Base-by-base conservation (phyloP, 495 filamentous ascomycete species). In the Articulospora tetracladia region DNA sequence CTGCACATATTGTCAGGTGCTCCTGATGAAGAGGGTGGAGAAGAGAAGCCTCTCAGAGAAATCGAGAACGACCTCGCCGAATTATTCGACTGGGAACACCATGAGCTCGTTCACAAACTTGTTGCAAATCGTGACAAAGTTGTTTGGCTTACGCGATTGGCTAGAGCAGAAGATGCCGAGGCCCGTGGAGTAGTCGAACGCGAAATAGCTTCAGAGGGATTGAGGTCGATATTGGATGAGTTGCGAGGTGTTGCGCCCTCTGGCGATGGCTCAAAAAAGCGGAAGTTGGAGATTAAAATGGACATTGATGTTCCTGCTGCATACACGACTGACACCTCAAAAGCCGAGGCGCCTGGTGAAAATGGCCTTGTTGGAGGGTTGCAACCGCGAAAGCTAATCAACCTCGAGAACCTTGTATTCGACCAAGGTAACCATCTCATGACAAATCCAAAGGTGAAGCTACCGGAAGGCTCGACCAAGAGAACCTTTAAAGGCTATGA, bases 41-140 rank as follows among this genome's bases (percentile, higher is more conserved):
- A 92, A 56, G 90, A 93, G 64, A 90, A 86, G 66, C 81, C 88
- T 12, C 75, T 96, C 22, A 86, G 93, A 62, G 93, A 99, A 63
- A 91, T 97, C 61, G 94, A 99, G 70, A 99, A 99, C 69, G 95
- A 98, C 54, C 76, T 99, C 53, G 97, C 97, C 87, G 95, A 97
- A 67, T 83, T 98, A 0, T 96, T 99, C 62, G 93, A 98, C 66
- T 99, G 95, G 66, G 94, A 98, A 67, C 88, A 97, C 68, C 90
- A 94, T 55, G 93, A 97, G 48, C 81, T 97, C 46, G 94, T 98
- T 27, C 87, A 90, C 53, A 93, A 89, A 70, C 80, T 99, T n/a
- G 90, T 97, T 59, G 83, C 88, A 62, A 98, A 98, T 65, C 83
- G 88, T 10, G 87, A 94, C 64, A 95, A 92, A 74, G 83, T 98